A percentile compares a stretch with the other conserved stretches of the same genome.
These are phyloP conservation scores for Cordyceps cateniannulata DNA, from an alignment of 2,329 filamentous ascomycete species.

Conservation along the genomic window DNA sequence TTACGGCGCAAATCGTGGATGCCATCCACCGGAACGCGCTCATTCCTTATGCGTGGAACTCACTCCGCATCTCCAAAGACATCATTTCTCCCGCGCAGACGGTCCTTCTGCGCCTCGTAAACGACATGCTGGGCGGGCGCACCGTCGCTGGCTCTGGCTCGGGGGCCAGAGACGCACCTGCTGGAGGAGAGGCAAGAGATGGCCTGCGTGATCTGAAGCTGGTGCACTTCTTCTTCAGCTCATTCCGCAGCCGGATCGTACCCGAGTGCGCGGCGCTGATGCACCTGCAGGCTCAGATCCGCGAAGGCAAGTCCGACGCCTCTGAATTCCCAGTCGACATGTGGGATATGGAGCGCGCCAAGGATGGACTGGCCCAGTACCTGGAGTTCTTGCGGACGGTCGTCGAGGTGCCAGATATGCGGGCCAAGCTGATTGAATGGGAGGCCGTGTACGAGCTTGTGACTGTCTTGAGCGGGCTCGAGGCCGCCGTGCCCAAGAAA, in stretches of 20 bases:
- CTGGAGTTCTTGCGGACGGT: conserved; percentile 89
- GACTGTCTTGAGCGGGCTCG: conserved; percentile 77
- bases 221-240: conserved; percentile 86
- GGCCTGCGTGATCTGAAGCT: conserved; percentile 52
- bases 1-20: conserved; percentile 93
- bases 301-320: conserved; percentile 65
- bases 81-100: conserved; percentile 95
- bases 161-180: conserved; percentile 33
- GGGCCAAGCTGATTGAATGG: conserved; percentile 82
- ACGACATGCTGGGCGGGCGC: conserved; percentile 71
- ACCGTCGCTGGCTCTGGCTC: conserved; percentile 35
- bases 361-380: conserved; percentile 90
- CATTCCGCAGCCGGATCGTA: conserved; percentile 86
- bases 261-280: conserved; percentile 93
- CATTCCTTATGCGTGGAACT: conserved; percentile 87
- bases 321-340: conserved; percentile 89
- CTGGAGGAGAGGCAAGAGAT: conserved; percentile 39
- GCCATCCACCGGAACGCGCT: conserved; percentile 84
- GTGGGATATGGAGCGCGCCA: conserved; percentile 97
- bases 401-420: conserved; percentile 77
- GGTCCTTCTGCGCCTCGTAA: conserved; percentile 83
- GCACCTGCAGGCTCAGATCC: conserved; percentile 85
- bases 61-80: conserved; percentile 86
- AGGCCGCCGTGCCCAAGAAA: conserved; percentile 81
- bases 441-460: conserved; percentile 86